Evolutionary conservation across 371 early-diverging fungal species (phyloP), one percentile per base, ranked within the genome.

Genomic region (Blastocladiella emersonii): DNA sequence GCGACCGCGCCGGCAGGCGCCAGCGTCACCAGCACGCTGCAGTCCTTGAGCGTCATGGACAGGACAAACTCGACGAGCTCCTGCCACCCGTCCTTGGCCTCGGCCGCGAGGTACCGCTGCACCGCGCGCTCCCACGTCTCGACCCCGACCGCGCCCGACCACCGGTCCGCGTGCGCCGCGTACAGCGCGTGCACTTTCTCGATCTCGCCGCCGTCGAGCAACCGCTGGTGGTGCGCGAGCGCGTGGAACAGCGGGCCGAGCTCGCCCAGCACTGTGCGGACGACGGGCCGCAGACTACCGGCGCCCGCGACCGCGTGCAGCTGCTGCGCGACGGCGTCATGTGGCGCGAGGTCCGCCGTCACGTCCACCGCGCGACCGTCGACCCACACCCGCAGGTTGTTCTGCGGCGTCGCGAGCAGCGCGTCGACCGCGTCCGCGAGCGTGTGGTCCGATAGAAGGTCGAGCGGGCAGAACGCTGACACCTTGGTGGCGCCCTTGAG

Each of bases 11-110:
- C n/a, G n/a, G n/a, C n/a, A n/a, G n/a, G n/a, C n/a, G n/a, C n/a
- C n/a, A n/a, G n/a, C 34, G 43, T 49, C 23, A 73, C 62, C 61
- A 73, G 48, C 21, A 70, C 64, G 51, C 73, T 72, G 5, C 72
- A 56, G 60, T 72, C 73, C 61, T 71, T 73, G 39, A 73, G 67
- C 36, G 72, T 72, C 13, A 62, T 68, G 1, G 73, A 65, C 10
- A 73, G 34, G 37, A 73, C 55, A 48, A 65, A 73, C 68, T 73
- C 70, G 41, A 70, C 35, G 1, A 73, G 57, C n/a, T 57, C 57
- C 41, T 73, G 73, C 43, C 56, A 64, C 51, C 66, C 68, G 39
- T 32, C 37, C n/a, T 30, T 19, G 53, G 32, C 27, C 7, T 19
- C 53, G 30, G 32, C 53, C 53, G 0, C 53, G 30, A 25, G 53